These are phyloP conservation scores for Xylaria sp. DNA, from an alignment of 2,329 filamentous ascomycete species.

Conservation along the genomic window DNA sequence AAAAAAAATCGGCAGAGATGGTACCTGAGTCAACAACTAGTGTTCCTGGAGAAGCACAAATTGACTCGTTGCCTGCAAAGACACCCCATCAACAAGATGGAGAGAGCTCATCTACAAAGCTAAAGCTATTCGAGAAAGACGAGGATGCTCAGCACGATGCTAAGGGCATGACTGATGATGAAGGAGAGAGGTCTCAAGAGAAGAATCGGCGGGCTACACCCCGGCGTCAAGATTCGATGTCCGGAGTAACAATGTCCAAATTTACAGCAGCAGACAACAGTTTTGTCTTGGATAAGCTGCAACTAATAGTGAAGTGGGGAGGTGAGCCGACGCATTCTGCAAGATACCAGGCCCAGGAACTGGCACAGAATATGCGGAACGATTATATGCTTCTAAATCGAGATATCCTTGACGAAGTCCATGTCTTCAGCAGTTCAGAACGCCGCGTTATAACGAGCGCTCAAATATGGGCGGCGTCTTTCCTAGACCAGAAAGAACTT, in stretches of 20 bases:
- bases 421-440: conserved; percentile 96
- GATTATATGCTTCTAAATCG: conserved; percentile 93
- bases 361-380: conserved; percentile 95
- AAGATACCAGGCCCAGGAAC: conserved; percentile 92
- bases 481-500: conserved; percentile 86
- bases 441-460: conserved; percentile 93
- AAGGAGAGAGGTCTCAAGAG: conserved; percentile 41
- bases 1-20: conserved; percentile 75
- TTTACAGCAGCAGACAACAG: conserved; percentile 94
- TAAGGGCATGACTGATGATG: conserved; percentile 35
- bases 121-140: conserved; percentile 37
- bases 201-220: conserved; percentile 57
- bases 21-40: conserved; percentile 42
- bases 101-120: conserved; percentile 39
- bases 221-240: conserved; percentile 82
- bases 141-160: conserved; percentile 32
- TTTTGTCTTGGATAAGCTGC: conserved; percentile 91
- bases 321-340: conserved; percentile 98
- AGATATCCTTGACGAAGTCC: conserved; percentile 89
- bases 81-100: conserved; percentile 43
- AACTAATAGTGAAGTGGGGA: conserved; percentile 99
- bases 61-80: conserved; percentile 45
- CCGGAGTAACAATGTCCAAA: conserved; percentile 89
- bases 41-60: conserved; percentile 51
- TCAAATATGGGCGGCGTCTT: conserved; percentile 93